phyloP scores from a whole-genome alignment of 768 basidiomycete genomes.

The Tylopilus balloui region DNA sequence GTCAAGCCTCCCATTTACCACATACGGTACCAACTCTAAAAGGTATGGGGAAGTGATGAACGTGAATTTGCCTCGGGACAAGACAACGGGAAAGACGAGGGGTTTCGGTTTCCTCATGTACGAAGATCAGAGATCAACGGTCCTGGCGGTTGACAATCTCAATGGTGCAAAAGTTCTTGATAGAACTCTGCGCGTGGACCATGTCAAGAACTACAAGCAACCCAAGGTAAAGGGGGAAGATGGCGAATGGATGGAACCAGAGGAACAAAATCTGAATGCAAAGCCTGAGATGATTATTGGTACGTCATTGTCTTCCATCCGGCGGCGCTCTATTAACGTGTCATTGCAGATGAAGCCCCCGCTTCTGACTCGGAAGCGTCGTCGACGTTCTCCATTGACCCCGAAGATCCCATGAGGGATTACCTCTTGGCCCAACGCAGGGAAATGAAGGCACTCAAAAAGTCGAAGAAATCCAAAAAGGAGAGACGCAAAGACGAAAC shows the following conservation, averaged over 20 bases:
- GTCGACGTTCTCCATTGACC: constrained; percentile 71
- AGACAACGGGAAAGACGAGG: constrained; percentile 81
- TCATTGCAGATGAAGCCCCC: constrained; percentile 43
- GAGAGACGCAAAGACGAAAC: constrained; percentile 71
- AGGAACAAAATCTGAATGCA: constrained; percentile 85
- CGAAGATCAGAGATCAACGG: constrained; percentile 93
- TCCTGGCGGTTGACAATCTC: constrained; percentile 97
- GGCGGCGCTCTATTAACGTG: constrained; percentile 4
- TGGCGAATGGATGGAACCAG: constrained; percentile 82
- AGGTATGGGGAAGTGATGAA: constrained; percentile 98
- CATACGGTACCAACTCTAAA: constrained; percentile 2
- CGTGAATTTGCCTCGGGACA: constrained; percentile 91
- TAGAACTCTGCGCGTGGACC: constrained; percentile 85
- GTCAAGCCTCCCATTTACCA: constrained; percentile 27
- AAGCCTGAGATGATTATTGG: constrained; percentile 68
- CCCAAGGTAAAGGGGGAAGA: constrained; percentile 70
- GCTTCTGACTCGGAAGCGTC: constrained; percentile 65
- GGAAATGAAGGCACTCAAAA: constrained; percentile 63
- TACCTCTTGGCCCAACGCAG: constrained; percentile 74
- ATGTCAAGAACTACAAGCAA: constrained; percentile 90
- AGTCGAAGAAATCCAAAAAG: constrained; percentile 58
- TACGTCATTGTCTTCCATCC: constrained; percentile 27
- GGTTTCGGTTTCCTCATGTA: constrained; percentile 99
- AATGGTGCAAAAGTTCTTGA: constrained; percentile 90
- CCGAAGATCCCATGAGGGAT: constrained; percentile 97